Conservation (phyloP, 2,329 filamentous ascomycete species). For the Aspergillus sp. region DNA sequence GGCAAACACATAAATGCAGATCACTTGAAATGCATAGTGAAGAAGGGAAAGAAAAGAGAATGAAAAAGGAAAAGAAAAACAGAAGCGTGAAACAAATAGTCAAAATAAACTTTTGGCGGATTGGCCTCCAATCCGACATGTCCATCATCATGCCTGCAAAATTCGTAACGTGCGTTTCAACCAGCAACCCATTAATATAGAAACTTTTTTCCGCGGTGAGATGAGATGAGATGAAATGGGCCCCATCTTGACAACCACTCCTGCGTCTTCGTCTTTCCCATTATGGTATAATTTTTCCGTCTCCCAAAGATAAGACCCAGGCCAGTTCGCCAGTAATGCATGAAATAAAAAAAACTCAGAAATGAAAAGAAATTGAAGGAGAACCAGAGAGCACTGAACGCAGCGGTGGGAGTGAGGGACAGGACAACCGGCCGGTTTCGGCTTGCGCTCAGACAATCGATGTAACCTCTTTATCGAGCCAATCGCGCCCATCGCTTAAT, state of each 20-base stretch:
- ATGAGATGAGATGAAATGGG: not conserved
- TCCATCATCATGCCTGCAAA: slow-evolving; percentile 16
- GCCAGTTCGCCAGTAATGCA: slow-evolving; percentile 29
- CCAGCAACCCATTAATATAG: slow-evolving; percentile 12
- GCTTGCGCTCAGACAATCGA: not conserved
- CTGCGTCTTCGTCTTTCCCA: slow-evolving; percentile 13
- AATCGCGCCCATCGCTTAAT: slow-evolving; percentile 6
- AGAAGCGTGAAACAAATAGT: not conserved
- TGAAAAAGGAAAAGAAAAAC: not conserved
- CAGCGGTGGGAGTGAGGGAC: not conserved
- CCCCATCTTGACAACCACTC: not conserved
- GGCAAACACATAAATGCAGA: not conserved
- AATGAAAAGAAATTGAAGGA: slow-evolving; percentile 6
- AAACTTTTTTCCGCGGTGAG: slow-evolving; percentile 7
- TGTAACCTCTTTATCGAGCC: slow-evolving; percentile 13
- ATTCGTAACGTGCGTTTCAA: slow-evolving; percentile 23
- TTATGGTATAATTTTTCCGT: slow-evolving; percentile 22
- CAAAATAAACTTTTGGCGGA: slow-evolving; percentile 12
- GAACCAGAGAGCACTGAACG: slow-evolving; percentile 7
- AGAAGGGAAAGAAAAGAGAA: not conserved
- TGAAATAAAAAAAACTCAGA: slow-evolving; percentile 3
- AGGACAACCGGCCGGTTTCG: not conserved
- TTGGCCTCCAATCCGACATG: slow-evolving; percentile 9
- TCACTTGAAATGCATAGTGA: not conserved
- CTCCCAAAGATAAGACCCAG: slow-evolving; percentile 20